Conservation (phyloP, 1,139 yeast species). For the Pichia sp. region DNA sequence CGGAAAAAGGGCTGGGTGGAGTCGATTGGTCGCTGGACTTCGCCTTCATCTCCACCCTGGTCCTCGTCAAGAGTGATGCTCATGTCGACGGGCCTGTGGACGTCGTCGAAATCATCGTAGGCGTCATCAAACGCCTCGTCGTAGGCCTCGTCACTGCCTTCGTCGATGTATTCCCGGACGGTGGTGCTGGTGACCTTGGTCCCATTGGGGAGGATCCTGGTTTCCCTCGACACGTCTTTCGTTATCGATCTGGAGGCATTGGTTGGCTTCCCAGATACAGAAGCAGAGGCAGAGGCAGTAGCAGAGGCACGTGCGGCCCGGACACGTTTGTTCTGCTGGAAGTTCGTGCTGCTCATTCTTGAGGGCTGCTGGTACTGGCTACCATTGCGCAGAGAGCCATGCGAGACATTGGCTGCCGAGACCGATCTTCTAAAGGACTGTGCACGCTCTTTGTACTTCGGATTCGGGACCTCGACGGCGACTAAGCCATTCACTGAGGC, state of each 20-base stretch:
- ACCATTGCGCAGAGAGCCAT: not conserved
- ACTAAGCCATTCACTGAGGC: constrained; percentile 47
- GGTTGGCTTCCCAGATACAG: not conserved
- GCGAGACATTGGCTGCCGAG: constrained; percentile 7
- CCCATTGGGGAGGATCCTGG: constrained; percentile 19
- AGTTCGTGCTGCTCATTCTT: constrained; percentile 5
- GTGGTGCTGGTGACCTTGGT: constrained; percentile 19
- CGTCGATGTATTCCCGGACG: constrained; percentile 15
- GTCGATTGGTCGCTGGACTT: not conserved
- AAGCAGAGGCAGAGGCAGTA: not conserved
- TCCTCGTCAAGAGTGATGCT: constrained; percentile 13
- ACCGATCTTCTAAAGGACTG: constrained; percentile 12
- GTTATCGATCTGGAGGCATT: constrained; percentile 7
- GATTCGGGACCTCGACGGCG: constrained; percentile 43
- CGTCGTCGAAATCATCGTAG: constrained; percentile 18
- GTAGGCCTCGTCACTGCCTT: constrained; percentile 8
- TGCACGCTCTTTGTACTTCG: constrained; percentile 23
- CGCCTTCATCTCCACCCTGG: not conserved
- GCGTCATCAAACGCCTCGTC: constrained; percentile 17
- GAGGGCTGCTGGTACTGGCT: not conserved
- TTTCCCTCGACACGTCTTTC: constrained; percentile 13
- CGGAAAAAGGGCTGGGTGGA: not conserved
- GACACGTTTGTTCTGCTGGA: not conserved
- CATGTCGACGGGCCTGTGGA: constrained; percentile 15
- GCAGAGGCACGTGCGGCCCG: not conserved